A percentile compares a stretch with the other conserved stretches of the same genome.
Evolutionary conservation across 2,329 filamentous ascomycete species (phyloP).

Genomic region (Lecanicillium sp.): DNA sequence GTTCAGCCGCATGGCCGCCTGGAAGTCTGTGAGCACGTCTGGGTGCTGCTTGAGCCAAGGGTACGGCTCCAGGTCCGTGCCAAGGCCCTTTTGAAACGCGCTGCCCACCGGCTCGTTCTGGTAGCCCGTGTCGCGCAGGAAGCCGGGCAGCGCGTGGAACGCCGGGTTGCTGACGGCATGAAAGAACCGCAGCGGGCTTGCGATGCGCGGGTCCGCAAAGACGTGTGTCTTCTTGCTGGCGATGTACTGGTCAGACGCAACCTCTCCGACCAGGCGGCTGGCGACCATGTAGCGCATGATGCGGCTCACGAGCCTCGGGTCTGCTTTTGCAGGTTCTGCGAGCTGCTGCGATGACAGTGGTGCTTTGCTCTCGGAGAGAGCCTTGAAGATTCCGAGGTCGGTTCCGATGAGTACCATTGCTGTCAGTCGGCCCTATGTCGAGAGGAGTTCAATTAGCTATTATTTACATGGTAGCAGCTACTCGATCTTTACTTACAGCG

Average conservation of each 20-base stretch:
- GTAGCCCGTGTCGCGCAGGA: conserved; percentile 16
- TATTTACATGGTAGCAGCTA: no score
- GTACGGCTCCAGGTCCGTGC: background rate
- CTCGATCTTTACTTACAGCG: no score
- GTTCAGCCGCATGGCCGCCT: background rate
- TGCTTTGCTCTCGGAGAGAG: conserved; percentile 9
- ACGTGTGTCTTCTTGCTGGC: conserved; percentile 20
- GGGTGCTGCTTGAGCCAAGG: background rate
- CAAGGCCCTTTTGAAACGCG: conserved; percentile 5
- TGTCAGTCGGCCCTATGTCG: background rate
- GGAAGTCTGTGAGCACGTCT: background rate
- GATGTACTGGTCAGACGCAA: conserved; percentile 17
- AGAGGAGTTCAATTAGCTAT: no score
- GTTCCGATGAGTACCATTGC: conserved; percentile 8
- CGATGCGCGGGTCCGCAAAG: conserved; percentile 18
- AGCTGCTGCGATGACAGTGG: conserved; percentile 13
- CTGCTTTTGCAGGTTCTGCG: conserved; percentile 15
- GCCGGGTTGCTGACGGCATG: conserved; percentile 14
- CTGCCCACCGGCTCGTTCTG: background rate
- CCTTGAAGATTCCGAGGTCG: conserved; percentile 14
- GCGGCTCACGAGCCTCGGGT: conserved; percentile 19
- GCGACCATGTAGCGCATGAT: conserved; percentile 24
- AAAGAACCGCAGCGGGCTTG: conserved; percentile 19
- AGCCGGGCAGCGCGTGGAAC: conserved; percentile 19
- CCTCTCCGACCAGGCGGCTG: conserved; percentile 21